phyloP scores from a whole-genome alignment of 192 early-diverging fungal genomes.

The Thamnidium elegans region DNA sequence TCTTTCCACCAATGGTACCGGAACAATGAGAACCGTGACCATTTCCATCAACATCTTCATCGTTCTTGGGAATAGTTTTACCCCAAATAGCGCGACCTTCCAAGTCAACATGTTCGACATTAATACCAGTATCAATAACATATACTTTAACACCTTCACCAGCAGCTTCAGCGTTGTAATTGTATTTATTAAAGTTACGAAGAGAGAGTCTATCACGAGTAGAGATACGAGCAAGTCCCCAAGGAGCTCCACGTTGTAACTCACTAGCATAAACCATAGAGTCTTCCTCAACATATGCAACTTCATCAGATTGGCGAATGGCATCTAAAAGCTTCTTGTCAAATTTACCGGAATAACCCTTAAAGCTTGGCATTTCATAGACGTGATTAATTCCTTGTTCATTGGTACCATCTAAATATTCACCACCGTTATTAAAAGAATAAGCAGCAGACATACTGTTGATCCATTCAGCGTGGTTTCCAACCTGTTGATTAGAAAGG shows the following conservation, averaged over 20 bases:
- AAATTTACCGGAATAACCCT: slow-evolving; percentile 72
- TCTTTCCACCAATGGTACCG: slow-evolving; percentile 81
- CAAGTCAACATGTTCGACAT: slow-evolving; percentile 83
- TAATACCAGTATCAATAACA: slow-evolving; percentile 94
- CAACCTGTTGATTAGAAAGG: slow-evolving; percentile 20
- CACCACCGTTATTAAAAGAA: slow-evolving; percentile 3
- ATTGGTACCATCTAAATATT: slow-evolving; percentile 6
- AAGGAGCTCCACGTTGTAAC: slow-evolving; percentile 72
- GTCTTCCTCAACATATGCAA: slow-evolving; percentile 82
- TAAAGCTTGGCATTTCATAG: slow-evolving; percentile 58
- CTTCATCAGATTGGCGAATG: slow-evolving; percentile 63
- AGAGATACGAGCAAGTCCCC: slow-evolving; percentile 84
- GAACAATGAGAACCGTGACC: slow-evolving; percentile 89
- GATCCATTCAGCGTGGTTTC: slow-evolving; percentile 35
- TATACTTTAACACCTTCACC: slow-evolving; percentile 88
- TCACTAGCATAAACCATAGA: slow-evolving; percentile 69
- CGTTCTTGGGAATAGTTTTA: slow-evolving; percentile 67
- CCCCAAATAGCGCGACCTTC: slow-evolving; percentile 87
- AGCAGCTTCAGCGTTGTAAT: slow-evolving; percentile 59
- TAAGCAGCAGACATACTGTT: slow-evolving; percentile 17
- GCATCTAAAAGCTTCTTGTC: slow-evolving; percentile 53
- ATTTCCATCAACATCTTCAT: slow-evolving; percentile 62
- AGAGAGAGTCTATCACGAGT: slow-evolving; percentile 64
- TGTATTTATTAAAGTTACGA: slow-evolving; percentile 66
- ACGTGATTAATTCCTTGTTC: slow-evolving; percentile 60